Evolutionary conservation across 192 early-diverging fungal genomes (phyloP).

Genomic region (Diversispora epigaea): DNA sequence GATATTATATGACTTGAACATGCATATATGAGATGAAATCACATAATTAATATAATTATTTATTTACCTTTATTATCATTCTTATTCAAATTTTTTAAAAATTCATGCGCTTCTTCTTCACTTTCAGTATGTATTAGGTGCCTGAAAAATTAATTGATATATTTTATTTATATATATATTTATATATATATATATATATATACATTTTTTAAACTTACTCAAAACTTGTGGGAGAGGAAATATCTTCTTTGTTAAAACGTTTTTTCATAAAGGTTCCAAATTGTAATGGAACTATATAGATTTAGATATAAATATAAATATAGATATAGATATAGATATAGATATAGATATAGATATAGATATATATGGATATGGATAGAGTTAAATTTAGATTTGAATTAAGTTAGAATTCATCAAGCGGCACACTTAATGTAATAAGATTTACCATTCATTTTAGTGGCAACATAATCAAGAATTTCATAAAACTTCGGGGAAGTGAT

Average conservation of each 20-base stretch:
- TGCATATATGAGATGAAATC: too few species aligned
- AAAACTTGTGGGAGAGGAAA: conserved; percentile 15
- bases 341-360: not conserved
- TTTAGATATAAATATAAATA: not conserved
- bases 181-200: not conserved
- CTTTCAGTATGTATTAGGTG: conserved; percentile 48
- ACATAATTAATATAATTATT: not conserved
- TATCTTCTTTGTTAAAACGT: conserved; percentile 24
- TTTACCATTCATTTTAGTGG: conserved; percentile 25
- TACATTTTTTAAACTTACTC: not conserved
- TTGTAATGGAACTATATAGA: conserved; percentile 21
- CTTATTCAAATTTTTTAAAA: conserved; percentile 41
- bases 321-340: not conserved
- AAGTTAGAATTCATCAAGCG: too few species aligned
- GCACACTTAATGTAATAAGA: not conserved
- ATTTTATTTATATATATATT: not conserved
- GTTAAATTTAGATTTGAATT: too few species aligned
- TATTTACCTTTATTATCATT: conserved; percentile 43
- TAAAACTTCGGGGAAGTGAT: conserved; percentile 28
- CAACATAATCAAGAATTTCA: conserved; percentile 34
- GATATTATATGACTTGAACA: too few species aligned
- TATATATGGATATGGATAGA: too few species aligned
- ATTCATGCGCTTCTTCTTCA: conserved; percentile 38
- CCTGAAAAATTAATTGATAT: not conserved
- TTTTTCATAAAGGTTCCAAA: conserved; percentile 33